Percentiles rank a stretch among this genome's conserved stretches.
phyloP scores from a whole-genome alignment of 768 basidiomycete species.

The Vararia minispora region DNA sequence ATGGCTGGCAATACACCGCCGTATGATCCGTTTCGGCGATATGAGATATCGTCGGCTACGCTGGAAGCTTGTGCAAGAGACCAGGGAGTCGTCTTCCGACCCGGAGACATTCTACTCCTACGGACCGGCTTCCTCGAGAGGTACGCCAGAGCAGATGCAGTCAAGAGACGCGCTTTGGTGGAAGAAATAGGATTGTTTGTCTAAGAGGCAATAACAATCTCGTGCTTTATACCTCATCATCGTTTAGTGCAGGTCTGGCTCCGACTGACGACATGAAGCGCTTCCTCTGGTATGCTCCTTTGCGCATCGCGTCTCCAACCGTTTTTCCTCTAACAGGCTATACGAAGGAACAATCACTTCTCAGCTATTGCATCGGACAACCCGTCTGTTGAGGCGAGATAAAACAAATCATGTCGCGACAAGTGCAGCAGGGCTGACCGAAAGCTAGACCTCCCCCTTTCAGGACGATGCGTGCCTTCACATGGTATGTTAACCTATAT shows the following conservation, averaged over 20 bases:
- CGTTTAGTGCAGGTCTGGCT: constrained; percentile 62
- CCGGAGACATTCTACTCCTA: constrained; percentile 51
- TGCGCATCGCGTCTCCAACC: neutral
- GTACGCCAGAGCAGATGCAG: constrained; percentile 32
- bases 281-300: constrained; percentile 48
- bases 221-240: too few relatives aligned
- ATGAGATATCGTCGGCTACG: constrained; percentile 38
- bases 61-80: constrained; percentile 46
- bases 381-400: constrained; percentile 50
- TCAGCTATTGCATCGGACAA: constrained; percentile 60
- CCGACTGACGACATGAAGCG: constrained; percentile 61
- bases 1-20: constrained; percentile 30
- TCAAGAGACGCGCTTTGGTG: constrained; percentile 31
- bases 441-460: too few relatives aligned
- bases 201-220: constrained; percentile 14
- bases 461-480: too few relatives aligned
- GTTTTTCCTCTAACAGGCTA: too few relatives aligned
- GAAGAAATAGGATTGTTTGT: constrained; percentile 42
- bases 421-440: too few relatives aligned
- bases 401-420: too few relatives aligned
- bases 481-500: too few relatives aligned
- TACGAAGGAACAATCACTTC: constrained; percentile 64
- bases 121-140: constrained; percentile 54
- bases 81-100: constrained; percentile 46
- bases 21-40: constrained; percentile 53